These are phyloP conservation scores for Sclerotinia sclerotiorum DNA, from an alignment of 2,329 filamentous ascomycete species.

Conservation along the genomic window DNA sequence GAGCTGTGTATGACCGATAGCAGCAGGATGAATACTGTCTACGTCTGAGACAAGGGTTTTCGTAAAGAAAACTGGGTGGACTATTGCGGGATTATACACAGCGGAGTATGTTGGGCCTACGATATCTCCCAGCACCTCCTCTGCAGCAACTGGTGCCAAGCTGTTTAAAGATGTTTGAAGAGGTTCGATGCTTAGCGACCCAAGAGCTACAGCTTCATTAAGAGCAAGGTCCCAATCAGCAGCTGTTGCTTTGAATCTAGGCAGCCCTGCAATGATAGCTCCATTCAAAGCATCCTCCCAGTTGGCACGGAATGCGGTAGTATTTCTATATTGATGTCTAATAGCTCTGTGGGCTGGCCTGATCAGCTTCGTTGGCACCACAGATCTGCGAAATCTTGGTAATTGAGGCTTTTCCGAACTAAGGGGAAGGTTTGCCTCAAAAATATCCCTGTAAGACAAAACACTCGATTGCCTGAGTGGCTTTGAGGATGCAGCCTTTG, in stretches of 20 bases:
- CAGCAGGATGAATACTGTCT: conserved; percentile 27
- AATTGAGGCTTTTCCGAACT: conserved; percentile 19
- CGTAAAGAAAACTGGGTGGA: conserved; percentile 31
- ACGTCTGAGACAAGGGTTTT: conserved; percentile 22
- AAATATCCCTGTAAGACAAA: conserved; percentile 33
- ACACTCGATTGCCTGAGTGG: conserved; percentile 35
- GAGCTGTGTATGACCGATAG: conserved; percentile 23
- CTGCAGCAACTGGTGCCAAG: neutral
- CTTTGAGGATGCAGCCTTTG: neutral
- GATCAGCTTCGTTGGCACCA: conserved; percentile 6
- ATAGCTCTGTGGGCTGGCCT: conserved; percentile 24
- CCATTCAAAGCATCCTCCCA: conserved; percentile 35
- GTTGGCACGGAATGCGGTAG: conserved; percentile 26
- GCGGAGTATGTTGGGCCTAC: neutral
- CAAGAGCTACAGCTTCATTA: conserved; percentile 24
- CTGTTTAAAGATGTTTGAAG: neutral
- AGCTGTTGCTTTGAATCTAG: conserved; percentile 12
- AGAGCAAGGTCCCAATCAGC: conserved; percentile 31
- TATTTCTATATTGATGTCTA: conserved; percentile 29
- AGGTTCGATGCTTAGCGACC: conserved; percentile 24
- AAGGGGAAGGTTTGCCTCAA: conserved; percentile 28
- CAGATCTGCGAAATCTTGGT: conserved; percentile 20
- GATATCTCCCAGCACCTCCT: neutral
- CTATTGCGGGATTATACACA: conserved; percentile 26
- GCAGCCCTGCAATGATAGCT: conserved; percentile 32